phyloP scores from a whole-genome alignment of 192 early-diverging fungal genomes.

The Gaertneriomyces semiglobifer region DNA sequence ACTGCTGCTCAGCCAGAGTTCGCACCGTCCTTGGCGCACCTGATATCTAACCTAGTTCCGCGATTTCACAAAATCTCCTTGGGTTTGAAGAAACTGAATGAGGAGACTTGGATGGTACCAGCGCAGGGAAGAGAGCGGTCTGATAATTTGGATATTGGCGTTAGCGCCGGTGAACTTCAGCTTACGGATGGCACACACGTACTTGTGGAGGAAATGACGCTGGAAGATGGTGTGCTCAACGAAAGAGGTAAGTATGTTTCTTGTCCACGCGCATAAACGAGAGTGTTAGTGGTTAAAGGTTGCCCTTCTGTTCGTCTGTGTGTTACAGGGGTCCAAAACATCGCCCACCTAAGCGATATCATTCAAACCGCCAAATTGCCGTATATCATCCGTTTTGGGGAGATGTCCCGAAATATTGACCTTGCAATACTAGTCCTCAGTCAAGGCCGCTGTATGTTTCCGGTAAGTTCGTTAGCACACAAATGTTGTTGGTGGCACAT shows the following conservation, averaged over 20 bases:
- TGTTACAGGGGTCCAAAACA: conserved; percentile 31
- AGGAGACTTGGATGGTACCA: conserved; percentile 15
- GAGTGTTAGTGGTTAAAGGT: background rate
- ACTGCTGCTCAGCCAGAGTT: background rate
- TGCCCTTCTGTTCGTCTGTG: conserved; percentile 16
- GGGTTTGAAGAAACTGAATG: conserved; percentile 28
- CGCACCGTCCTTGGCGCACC: conserved; percentile 1
- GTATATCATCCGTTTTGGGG: conserved; percentile 31
- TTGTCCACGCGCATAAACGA: background rate
- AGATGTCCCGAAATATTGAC: conserved; percentile 23
- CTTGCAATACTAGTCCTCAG: conserved; percentile 25
- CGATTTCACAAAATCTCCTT: conserved; percentile 28
- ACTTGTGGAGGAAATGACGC: conserved; percentile 30
- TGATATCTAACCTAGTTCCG: conserved; percentile 24
- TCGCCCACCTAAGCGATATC: conserved; percentile 25
- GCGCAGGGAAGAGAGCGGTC: conserved; percentile 4
- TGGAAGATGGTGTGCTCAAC: conserved; percentile 34
- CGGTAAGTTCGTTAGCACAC: conserved; percentile 13
- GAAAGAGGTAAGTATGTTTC: conserved; percentile 28
- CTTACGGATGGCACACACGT: conserved; percentile 32
- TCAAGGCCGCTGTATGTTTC: conserved; percentile 38
- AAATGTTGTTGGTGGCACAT: background rate
- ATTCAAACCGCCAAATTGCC: conserved; percentile 32
- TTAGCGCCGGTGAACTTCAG: conserved; percentile 31
- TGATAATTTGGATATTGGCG: conserved; percentile 22